Base-by-base conservation (phyloP, 257 asterid genomes). In the Forsythia viridissima region DNA sequence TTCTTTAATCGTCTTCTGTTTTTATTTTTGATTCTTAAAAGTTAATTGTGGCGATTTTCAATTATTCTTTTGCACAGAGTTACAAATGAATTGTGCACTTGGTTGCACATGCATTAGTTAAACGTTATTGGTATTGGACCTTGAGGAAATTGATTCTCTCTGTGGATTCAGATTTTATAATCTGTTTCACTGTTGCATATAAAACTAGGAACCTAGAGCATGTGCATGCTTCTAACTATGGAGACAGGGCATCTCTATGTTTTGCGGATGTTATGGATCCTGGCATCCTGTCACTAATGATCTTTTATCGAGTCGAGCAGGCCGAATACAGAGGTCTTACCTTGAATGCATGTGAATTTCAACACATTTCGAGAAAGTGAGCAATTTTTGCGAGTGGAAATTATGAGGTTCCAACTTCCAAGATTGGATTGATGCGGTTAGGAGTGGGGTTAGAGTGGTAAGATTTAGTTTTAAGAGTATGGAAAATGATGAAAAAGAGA, bases 1-100 rank as follows among this genome's bases (percentile, higher is more conserved):
- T 21, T 72, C 48, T 77, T 15, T 34, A 73, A 52, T 52, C 34
- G 72, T 78, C 48, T 68, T 70, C 24, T 71, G 6, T 34, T 46
- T 66, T 30, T 4, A n/a, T 73, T 71, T 59, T 80, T 8, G 3
- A 24, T 39, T 13, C 57, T 76, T 75, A 43, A 38, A 30, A 71
- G 68, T 55, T 48, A 57, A 36, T 40, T 48, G 37, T 38, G 46
- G 34, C 9, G 11, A n/a, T 57, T 57, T 20, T n/a, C 9, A 57
- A n/a, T 30, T 30, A 30, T 30, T 30, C 34, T 30, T 30, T 30
- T 30, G 34, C 34, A 30, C 34, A 12, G 66, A n/a, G 34, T 57
- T 57, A n/a, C 30, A 18, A n/a, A n/a, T 57, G 66, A n/a, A 57
- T 57, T 20, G 6, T 57, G 66, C 65, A 18, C 24, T 5, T 55